Percentiles rank a stretch among this genome's conserved stretches.
These are phyloP conservation scores for Entomortierella lignicola DNA, from an alignment of 192 early-diverging fungal genomes.

Conservation along the genomic window DNA sequence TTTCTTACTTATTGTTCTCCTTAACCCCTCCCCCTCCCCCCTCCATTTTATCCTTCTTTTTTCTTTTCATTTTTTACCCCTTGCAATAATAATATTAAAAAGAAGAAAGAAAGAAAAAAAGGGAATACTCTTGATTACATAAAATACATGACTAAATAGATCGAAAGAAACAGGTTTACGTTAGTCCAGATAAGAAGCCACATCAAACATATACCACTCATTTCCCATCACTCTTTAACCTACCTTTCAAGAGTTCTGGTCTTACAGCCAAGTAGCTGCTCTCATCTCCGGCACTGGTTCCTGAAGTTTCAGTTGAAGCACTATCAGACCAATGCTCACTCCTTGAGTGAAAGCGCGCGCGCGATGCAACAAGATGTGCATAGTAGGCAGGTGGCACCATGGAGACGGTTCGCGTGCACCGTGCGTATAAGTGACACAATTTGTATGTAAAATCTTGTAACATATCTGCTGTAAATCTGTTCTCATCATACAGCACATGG, in stretches of 20 bases:
- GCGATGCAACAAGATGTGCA: conserved; percentile 89
- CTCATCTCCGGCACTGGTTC: not conserved
- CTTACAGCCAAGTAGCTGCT: conserved; percentile 6
- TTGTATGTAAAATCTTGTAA: conserved; percentile 92
- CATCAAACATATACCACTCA: not conserved
- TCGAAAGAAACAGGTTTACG: not conserved
- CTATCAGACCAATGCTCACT: conserved; percentile 67
- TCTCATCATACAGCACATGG: conserved; percentile 91
- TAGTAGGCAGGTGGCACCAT: conserved; percentile 94
- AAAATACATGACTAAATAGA: conserved; percentile 38
- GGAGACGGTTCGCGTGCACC: conserved; percentile 90
- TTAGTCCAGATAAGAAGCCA: not conserved
- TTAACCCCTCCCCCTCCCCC: too few relatives aligned
- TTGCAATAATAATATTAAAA: not conserved
- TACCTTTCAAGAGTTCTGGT: conserved; percentile 12
- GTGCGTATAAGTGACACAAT: conserved; percentile 91
- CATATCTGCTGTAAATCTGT: conserved; percentile 79
- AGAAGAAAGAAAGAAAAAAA: conserved; percentile 2
- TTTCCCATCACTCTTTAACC: too few relatives aligned
- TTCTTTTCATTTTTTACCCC: not conserved
- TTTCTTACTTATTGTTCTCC: too few relatives aligned
- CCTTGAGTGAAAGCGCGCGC: conserved; percentile 88
- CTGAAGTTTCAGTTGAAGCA: conserved; percentile 9
- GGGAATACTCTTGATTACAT: too few relatives aligned
- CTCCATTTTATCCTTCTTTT: not conserved